Conservation (phyloP, 1,284 basidiomycete genomes). For the Cryptococcus sp. region DNA sequence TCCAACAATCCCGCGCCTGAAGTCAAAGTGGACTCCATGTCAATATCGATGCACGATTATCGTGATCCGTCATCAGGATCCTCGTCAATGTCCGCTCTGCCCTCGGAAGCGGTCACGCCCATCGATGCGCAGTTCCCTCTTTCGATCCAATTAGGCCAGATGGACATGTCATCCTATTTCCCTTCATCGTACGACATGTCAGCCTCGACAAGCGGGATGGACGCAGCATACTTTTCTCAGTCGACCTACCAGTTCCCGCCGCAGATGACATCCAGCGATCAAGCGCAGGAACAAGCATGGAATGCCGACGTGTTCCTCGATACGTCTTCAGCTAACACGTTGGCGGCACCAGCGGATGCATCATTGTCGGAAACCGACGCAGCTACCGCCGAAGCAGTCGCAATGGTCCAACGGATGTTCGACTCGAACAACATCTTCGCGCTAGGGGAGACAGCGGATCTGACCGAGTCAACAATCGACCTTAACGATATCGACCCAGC, state of each 20-base stretch:
- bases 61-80: conserved; percentile 3
- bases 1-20: background rate
- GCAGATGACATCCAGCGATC: background rate
- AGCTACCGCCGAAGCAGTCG: conserved; percentile 4
- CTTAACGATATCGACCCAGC: conserved; percentile 13
- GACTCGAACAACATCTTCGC: conserved; percentile 25
- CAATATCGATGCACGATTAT: conserved; percentile 9
- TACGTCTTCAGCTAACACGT: background rate
- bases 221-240: background rate
- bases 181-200: background rate
- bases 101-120: conserved; percentile 12
- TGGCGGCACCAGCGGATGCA: background rate
- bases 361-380: background rate
- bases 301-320: background rate
- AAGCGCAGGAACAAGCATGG: background rate
- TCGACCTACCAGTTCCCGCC: conserved; percentile 9
- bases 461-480: conserved; percentile 14
- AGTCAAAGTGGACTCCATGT: background rate
- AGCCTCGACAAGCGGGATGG: conserved; percentile 1
- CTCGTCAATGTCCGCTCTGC: conserved; percentile 4
- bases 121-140: conserved; percentile 11
- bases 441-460: conserved; percentile 15
- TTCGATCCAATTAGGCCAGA: background rate
- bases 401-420: conserved; percentile 14
- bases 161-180: background rate